Evolutionary conservation across 1,284 basidiomycete genomes (phyloP).

Genomic region (Irpex sp.): DNA sequence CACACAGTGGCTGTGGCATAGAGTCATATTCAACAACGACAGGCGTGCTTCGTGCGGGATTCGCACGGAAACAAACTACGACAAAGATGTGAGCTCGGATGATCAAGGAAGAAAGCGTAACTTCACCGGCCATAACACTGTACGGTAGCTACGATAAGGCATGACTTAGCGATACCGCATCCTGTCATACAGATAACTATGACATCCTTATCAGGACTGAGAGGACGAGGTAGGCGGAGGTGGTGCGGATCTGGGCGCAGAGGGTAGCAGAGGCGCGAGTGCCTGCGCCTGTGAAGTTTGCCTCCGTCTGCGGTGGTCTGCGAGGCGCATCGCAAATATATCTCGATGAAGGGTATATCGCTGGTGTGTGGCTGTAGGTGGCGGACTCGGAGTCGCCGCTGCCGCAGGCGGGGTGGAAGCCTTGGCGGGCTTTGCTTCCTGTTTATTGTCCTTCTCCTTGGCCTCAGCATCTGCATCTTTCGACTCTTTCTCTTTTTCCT

Average conservation of each 20-base stretch:
- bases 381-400: slow-evolving; percentile 16
- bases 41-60: not conserved
- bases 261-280: slow-evolving; percentile 35
- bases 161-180: not conserved
- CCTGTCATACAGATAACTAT: not conserved
- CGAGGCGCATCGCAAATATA: slow-evolving; percentile 36
- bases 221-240: slow-evolving; percentile 4
- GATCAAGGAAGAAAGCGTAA: not conserved
- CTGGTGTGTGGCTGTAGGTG: slow-evolving; percentile 26
- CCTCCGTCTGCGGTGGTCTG: slow-evolving; percentile 35
- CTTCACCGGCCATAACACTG: not conserved
- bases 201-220: not conserved
- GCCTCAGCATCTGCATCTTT: slow-evolving; percentile 24
- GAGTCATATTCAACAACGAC: not conserved
- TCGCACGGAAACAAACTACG: not conserved
- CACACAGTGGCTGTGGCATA: not conserved
- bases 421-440: slow-evolving; percentile 12
- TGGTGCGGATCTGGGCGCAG: slow-evolving; percentile 27
- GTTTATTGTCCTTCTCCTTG: slow-evolving; percentile 14
- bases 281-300: slow-evolving; percentile 35
- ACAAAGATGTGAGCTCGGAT: not conserved
- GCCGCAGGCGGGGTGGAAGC: slow-evolving; percentile 17
- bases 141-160: not conserved
- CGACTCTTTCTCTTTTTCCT: slow-evolving; percentile 40
- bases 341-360: slow-evolving; percentile 38